phyloP scores from a whole-genome alignment of 805 yeast genomes.

The Soucietia sequanensis region DNA sequence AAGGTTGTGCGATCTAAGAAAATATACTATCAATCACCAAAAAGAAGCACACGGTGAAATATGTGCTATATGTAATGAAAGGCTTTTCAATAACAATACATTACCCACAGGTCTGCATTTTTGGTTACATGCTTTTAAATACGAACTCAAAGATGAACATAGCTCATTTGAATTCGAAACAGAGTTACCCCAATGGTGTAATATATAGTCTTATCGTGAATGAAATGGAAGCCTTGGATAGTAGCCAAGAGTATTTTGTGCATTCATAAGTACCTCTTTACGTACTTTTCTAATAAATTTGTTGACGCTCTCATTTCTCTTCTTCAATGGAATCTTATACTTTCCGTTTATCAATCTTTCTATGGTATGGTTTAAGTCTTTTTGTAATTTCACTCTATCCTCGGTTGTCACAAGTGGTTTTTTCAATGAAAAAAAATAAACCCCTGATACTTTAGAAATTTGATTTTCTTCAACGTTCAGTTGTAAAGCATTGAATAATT shows the following conservation, averaged over 20 bases:
- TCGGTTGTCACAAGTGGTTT: too few relatives aligned
- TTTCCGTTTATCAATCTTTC: too few relatives aligned
- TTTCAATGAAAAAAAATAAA: conserved; percentile 19
- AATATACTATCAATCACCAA: conserved; percentile 25
- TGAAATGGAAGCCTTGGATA: conserved; percentile 21
- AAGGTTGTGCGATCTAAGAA: conserved; percentile 19
- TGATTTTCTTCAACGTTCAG: neutral
- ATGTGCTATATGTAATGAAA: conserved; percentile 35
- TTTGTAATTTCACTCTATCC: too few relatives aligned
- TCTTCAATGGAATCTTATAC: too few relatives aligned
- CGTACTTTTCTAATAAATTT: too few relatives aligned
- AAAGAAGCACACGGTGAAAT: conserved; percentile 14
- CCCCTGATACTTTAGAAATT: conserved; percentile 18
- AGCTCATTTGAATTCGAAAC: conserved; percentile 40
- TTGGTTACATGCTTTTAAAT: conserved; percentile 49
- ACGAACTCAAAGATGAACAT: conserved; percentile 21
- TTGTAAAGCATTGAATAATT: conserved; percentile 14
- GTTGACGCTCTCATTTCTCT: too few relatives aligned
- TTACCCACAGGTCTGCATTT: conserved; percentile 29
- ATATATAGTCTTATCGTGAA: conserved; percentile 11
- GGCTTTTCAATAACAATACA: conserved; percentile 28
- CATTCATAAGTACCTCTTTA: conserved; percentile 2
- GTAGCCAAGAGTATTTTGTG: conserved; percentile 13
- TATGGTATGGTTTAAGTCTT: too few relatives aligned
- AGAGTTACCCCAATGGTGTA: conserved; percentile 47